Evolutionary conservation across 345 rosid species (phyloP).

Genomic region (Alliaria petiolata): DNA sequence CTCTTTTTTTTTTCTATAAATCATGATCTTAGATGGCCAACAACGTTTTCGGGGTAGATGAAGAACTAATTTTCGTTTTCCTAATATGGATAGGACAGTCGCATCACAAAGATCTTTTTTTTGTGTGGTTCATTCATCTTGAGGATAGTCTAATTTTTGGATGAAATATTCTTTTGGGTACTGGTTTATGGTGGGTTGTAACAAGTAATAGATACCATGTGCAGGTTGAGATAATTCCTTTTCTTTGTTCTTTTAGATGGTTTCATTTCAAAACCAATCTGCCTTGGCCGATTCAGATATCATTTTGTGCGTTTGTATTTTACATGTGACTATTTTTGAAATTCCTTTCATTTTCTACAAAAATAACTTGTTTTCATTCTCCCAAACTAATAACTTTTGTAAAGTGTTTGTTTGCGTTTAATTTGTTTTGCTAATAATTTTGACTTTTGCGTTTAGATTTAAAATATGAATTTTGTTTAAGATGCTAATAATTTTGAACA

Average conservation of each 20-base stretch:
- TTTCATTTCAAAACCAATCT: no score
- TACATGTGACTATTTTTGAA: not conserved
- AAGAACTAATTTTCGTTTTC: not conserved
- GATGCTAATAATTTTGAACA: not conserved
- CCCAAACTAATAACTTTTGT: not conserved
- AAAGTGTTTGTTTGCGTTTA: not conserved
- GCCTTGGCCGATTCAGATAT: no score
- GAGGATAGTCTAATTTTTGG: not conserved
- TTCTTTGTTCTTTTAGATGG: no score
- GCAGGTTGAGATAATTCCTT: no score
- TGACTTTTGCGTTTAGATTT: no score
- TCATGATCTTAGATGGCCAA: not conserved
- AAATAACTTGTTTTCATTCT: not conserved
- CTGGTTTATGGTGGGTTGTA: no score
- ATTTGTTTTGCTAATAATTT: no score
- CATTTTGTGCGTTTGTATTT: not conserved
- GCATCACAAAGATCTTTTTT: not conserved
- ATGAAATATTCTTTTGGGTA: not conserved
- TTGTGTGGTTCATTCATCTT: not conserved
- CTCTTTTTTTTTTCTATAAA: not conserved
- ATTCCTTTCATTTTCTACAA: not conserved
- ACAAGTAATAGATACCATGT: no score
- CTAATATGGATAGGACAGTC: not conserved
- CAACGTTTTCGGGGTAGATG: not conserved
- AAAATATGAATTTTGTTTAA: no score